Evolutionary conservation across 306 rosid genomes (phyloP).

Genomic region (Cucumis melo): DNA sequence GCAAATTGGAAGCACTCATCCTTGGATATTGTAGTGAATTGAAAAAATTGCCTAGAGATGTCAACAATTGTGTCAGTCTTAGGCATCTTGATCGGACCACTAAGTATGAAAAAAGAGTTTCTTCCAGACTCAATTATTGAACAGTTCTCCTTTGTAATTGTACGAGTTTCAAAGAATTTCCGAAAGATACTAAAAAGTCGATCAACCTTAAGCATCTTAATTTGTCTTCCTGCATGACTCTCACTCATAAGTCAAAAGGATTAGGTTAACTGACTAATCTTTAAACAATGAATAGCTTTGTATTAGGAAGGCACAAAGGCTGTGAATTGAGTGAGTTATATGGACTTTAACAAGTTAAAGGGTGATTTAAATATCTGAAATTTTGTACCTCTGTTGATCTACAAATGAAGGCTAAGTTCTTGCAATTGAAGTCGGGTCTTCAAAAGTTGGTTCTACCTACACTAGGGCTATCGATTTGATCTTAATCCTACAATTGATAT

Average conservation of each 20-base stretch:
- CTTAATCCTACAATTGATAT: no score
- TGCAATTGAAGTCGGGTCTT: no score
- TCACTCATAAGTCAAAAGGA: neutral
- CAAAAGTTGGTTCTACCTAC: no score
- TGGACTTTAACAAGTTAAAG: no score
- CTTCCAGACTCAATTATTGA: neutral
- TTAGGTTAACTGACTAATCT: neutral
- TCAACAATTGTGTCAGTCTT: neutral
- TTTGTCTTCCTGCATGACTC: neutral
- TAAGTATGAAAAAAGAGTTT: neutral
- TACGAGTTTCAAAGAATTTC: neutral
- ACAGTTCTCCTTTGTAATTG: neutral
- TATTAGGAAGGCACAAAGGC: no score
- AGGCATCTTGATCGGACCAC: neutral
- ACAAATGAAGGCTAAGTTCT: no score
- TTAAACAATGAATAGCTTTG: neutral
- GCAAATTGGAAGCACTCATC: neutral
- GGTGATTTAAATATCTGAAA: no score
- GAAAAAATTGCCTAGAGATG: neutral
- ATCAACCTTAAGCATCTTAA: neutral
- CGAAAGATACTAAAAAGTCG: neutral
- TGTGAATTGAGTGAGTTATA: no score
- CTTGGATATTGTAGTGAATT: no score
- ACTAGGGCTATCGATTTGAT: no score
- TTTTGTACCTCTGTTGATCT: no score